Conservation (phyloP, 2,329 filamentous ascomycete species). For the Aspergillus alliaceus region DNA sequence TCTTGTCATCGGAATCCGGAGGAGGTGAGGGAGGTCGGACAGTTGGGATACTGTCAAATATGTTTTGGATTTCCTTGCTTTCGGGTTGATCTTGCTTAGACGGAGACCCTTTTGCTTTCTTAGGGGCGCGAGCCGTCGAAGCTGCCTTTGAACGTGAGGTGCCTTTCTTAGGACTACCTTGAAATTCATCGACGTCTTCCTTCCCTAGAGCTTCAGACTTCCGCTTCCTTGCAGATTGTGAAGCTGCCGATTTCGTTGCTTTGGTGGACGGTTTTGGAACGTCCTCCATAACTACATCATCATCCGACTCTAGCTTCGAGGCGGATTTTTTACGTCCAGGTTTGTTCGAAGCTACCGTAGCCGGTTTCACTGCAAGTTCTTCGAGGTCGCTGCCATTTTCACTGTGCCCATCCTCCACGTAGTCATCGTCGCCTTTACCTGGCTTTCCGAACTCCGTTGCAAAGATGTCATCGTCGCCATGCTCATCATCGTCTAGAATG, state of each 20-base stretch:
- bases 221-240: slow-evolving; percentile 49
- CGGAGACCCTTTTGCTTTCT: slow-evolving; percentile 55
- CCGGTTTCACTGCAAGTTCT: slow-evolving; percentile 62
- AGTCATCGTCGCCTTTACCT: slow-evolving; percentile 64
- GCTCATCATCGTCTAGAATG: slow-evolving; percentile 64
- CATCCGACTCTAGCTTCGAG: slow-evolving; percentile 34
- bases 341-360: slow-evolving; percentile 51
- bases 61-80: slow-evolving; percentile 72
- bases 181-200: slow-evolving; percentile 55
- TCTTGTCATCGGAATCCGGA: slow-evolving; percentile 61
- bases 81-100: slow-evolving; percentile 69
- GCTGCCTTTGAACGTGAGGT: slow-evolving; percentile 35
- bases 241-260: slow-evolving; percentile 44
- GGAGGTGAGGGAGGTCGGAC: slow-evolving; percentile 83
- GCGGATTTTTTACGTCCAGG: slow-evolving; percentile 36
- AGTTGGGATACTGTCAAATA: slow-evolving; percentile 82
- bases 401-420: slow-evolving; percentile 62
- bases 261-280: slow-evolving; percentile 48
- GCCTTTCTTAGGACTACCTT: slow-evolving; percentile 60
- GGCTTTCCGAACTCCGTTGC: slow-evolving; percentile 67
- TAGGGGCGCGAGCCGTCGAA: slow-evolving; percentile 32
- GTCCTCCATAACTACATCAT: slow-evolving; percentile 57
- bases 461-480: slow-evolving; percentile 78
- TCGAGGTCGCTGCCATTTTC: slow-evolving; percentile 62
- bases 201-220: slow-evolving; percentile 58